Evolutionary conservation across 2,329 filamentous ascomycete species (phyloP).

Genomic region (Sporothrix brasiliensis): DNA sequence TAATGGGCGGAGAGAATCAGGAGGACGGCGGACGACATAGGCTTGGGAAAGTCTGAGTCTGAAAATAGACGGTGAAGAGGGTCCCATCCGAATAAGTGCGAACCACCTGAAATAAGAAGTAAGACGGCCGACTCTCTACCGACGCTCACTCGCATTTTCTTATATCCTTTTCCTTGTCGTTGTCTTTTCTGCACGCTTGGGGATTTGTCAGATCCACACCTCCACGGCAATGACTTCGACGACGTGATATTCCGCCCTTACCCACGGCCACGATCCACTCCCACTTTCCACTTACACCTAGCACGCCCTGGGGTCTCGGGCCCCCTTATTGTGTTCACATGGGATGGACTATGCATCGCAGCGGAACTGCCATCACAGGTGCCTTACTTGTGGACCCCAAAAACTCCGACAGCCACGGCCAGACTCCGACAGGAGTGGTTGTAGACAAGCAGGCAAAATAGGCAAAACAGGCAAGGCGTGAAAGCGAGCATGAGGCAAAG

Average conservation of each 20-base stretch:
- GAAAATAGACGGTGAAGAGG: too few relatives aligned
- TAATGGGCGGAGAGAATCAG: too few relatives aligned
- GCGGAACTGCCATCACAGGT: neutral
- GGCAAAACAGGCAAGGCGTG: neutral
- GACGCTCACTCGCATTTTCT: neutral
- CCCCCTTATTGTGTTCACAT: neutral
- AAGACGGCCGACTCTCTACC: conserved; percentile 1
- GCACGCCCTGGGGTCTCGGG: too few relatives aligned
- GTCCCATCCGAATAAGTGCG: neutral
- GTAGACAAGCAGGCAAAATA: neutral
- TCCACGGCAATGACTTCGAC: neutral
- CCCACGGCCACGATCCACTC: conserved; percentile 10
- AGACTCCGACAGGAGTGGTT: too few relatives aligned
- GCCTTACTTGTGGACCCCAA: too few relatives aligned
- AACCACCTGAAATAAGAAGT: neutral
- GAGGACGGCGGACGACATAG: too few relatives aligned
- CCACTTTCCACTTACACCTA: too few relatives aligned
- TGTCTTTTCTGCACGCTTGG: too few relatives aligned
- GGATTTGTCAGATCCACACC: conserved; percentile 23
- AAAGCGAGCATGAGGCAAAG: too few relatives aligned
- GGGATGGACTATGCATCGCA: neutral
- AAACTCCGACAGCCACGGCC: conserved; percentile 8
- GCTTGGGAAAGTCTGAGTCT: too few relatives aligned
- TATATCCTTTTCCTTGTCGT: neutral
- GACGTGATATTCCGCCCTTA: too few relatives aligned